These are phyloP conservation scores for Mycena floridula DNA, from an alignment of 768 basidiomycete species.

Conservation along the genomic window DNA sequence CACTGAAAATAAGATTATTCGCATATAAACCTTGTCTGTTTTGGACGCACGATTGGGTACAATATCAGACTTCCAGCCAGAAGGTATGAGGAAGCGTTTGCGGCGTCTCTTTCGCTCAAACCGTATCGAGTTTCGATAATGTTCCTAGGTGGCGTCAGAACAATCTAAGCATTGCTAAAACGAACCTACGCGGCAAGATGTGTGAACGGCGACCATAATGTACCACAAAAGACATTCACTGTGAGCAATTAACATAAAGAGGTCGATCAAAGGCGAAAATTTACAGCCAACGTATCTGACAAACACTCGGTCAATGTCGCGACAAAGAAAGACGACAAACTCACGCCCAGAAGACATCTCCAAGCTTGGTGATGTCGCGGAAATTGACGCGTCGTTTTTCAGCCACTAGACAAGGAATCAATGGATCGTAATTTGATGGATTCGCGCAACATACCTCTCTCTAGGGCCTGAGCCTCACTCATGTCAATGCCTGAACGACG, in stretches of 20 bases:
- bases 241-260: no score
- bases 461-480: conserved; percentile 55
- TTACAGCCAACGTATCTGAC: conserved; percentile 63
- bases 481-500: conserved; percentile 36
- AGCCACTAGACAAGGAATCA: no score
- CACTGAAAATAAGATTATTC: conserved; percentile 29
- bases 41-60: conserved; percentile 56
- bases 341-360: conserved; percentile 77
- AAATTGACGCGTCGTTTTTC: conserved; percentile 59
- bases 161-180: neutral
- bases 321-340: conserved; percentile 13
- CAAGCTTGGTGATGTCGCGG: conserved; percentile 55
- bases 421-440: no score
- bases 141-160: conserved; percentile 37
- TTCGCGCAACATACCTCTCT: no score
- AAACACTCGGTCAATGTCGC: conserved; percentile 4
- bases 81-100: conserved; percentile 63
- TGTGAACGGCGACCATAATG: conserved; percentile 73
- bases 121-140: conserved; percentile 65
- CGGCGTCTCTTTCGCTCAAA: conserved; percentile 53
- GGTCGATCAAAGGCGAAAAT: no score
- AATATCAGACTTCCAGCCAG: conserved; percentile 62
- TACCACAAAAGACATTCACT: conserved; percentile 72
- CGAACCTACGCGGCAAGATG: conserved; percentile 60
- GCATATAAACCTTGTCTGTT: neutral